A percentile compares a stretch with the other conserved stretches of the same genome.
phyloP scores from a whole-genome alignment of 768 basidiomycete species.

The Mycena galericulata region DNA sequence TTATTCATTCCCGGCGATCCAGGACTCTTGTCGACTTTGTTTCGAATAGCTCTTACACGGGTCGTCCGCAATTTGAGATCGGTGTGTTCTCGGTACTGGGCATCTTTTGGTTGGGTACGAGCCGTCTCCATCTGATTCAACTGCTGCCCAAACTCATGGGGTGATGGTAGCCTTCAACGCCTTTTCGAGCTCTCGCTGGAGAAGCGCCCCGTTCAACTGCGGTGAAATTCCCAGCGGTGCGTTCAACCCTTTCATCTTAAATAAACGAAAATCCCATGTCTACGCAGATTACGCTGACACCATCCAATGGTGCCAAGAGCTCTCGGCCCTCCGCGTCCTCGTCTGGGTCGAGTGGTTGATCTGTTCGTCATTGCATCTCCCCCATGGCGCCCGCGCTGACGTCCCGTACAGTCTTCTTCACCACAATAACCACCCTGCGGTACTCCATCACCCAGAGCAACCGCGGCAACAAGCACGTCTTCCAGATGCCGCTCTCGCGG shows the following conservation, averaged over 20 bases:
- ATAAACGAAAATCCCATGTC: not conserved
- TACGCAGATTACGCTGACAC: slow-evolving; percentile 57
- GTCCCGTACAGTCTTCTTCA: slow-evolving; percentile 54
- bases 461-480: slow-evolving; percentile 63
- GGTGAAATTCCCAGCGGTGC: slow-evolving; percentile 59
- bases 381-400: not conserved
- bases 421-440: slow-evolving; percentile 54
- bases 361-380: slow-evolving; percentile 50
- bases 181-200: slow-evolving; percentile 72
- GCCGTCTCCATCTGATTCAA: not conserved
- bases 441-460: slow-evolving; percentile 58
- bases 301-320: slow-evolving; percentile 64
- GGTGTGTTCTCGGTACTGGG: slow-evolving; percentile 57
- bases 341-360: slow-evolving; percentile 70
- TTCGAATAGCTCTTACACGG: slow-evolving; percentile 55
- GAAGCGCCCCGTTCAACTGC: slow-evolving; percentile 60
- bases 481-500: slow-evolving; percentile 62
- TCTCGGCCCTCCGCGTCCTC: slow-evolving; percentile 67
- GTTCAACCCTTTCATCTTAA: slow-evolving; percentile 11
- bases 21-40: slow-evolving; percentile 60
- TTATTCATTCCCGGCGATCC: not conserved
- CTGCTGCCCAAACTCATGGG: not conserved
- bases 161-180: slow-evolving; percentile 60
- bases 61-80: slow-evolving; percentile 61
- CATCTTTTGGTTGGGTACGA: slow-evolving; percentile 68